A percentile compares a stretch with the other conserved stretches of the same genome.
These are phyloP conservation scores for Talaromyces verruculosus DNA, from an alignment of 2,329 filamentous ascomycete genomes.

Conservation along the genomic window DNA sequence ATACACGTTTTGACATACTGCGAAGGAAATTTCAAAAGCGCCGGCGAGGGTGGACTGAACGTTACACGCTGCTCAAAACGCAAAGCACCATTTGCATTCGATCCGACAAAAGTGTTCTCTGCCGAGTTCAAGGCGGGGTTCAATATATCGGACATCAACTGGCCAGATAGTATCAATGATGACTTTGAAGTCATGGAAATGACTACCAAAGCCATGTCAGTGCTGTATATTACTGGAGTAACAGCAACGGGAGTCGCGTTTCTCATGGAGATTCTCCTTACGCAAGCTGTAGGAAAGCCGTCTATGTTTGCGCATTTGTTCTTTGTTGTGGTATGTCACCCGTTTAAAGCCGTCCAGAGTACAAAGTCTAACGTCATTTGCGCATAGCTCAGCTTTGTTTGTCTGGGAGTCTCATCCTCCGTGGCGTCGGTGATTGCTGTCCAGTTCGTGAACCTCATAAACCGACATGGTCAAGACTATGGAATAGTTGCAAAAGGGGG, in stretches of 20 bases:
- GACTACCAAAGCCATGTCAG: slow-evolving; percentile 54
- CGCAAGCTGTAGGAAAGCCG: slow-evolving; percentile 48
- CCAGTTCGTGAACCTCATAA: slow-evolving; percentile 55
- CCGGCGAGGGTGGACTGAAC: slow-evolving; percentile 44
- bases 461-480: slow-evolving; percentile 52
- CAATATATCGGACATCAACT: slow-evolving; percentile 54
- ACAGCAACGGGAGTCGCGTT: slow-evolving; percentile 54
- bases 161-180: slow-evolving; percentile 57
- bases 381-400: slow-evolving; percentile 52
- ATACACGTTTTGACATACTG: slow-evolving; percentile 63
- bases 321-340: slow-evolving; percentile 44
- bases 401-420: slow-evolving; percentile 71
- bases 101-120: slow-evolving; percentile 54
- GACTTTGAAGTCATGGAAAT: slow-evolving; percentile 54
- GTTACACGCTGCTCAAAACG: slow-evolving; percentile 56
- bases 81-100: slow-evolving; percentile 57
- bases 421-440: slow-evolving; percentile 65
- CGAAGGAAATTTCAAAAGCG: slow-evolving; percentile 46
- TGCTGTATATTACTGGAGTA: slow-evolving; percentile 61
- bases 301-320: slow-evolving; percentile 53
- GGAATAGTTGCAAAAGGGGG: slow-evolving; percentile 54
- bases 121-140: slow-evolving; percentile 50
- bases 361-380: neutral
- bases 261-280: slow-evolving; percentile 45
- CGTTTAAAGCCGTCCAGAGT: slow-evolving; percentile 5